A percentile compares a stretch with the other conserved stretches of the same genome.
These are phyloP conservation scores for Daldinia sp. DNA, from an alignment of 2,329 filamentous ascomycete species.

Conservation along the genomic window DNA sequence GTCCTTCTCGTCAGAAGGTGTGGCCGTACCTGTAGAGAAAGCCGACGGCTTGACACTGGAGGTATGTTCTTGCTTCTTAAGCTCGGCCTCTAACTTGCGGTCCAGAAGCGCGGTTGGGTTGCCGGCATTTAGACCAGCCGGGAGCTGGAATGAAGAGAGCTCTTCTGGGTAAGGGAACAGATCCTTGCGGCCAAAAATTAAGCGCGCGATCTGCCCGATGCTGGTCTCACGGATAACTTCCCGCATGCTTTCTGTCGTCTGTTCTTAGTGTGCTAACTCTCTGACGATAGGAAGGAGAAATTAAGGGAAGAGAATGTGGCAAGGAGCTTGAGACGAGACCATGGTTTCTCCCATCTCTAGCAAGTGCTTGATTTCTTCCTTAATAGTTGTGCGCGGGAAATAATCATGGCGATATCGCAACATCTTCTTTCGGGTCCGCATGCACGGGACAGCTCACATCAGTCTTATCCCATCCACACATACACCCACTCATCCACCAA, in stretches of 20 bases:
- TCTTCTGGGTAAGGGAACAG: conserved; percentile 40
- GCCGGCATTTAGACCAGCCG: conserved; percentile 12
- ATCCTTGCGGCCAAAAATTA: conserved; percentile 27
- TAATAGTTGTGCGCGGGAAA: not conserved
- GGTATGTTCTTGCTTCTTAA: conserved; percentile 17
- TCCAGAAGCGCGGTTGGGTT: conserved; percentile 13
- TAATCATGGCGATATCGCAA: conserved; percentile 31
- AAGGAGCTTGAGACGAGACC: conserved; percentile 13
- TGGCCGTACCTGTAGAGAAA: conserved; percentile 22
- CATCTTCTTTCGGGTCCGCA: conserved; percentile 3
- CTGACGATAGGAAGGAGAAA: conserved; percentile 3
- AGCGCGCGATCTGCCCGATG: conserved; percentile 35
- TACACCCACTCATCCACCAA: conserved; percentile 4
- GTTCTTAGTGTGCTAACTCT: not conserved
- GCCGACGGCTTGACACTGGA: conserved; percentile 16
- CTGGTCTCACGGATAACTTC: conserved; percentile 40
- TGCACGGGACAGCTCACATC: conserved; percentile 26
- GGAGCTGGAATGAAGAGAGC: conserved; percentile 34
- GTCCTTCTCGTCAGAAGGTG: conserved; percentile 32
- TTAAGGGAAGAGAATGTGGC: conserved; percentile 5
- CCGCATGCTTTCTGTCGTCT: conserved; percentile 33
- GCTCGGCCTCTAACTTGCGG: conserved; percentile 17
- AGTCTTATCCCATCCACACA: conserved; percentile 14
- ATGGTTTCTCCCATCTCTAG: conserved; percentile 7
- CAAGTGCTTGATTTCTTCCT: not conserved